Percentiles rank a stretch among this genome's conserved stretches.
Conservation (phyloP, 768 basidiomycete genomes). For the Tulasnella sp. region DNA sequence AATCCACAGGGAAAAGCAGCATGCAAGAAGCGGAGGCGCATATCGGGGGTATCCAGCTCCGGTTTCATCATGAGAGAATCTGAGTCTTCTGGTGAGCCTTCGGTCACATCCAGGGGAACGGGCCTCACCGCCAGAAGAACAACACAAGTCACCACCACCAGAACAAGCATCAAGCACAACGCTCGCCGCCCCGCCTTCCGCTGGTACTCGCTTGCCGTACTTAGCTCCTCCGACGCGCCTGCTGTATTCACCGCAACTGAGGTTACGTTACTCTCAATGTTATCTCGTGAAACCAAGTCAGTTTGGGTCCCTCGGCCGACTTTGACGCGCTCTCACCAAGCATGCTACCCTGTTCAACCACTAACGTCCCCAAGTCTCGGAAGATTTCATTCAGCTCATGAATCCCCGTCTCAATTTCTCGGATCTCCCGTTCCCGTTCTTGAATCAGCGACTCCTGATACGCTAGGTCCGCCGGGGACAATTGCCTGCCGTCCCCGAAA, state of each 20-base stretch:
- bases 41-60: too few species aligned
- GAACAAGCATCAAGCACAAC: constrained; percentile 76
- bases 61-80: too few species aligned
- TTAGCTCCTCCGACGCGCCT: constrained; percentile 74
- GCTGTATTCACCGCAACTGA: constrained; percentile 73
- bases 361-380: constrained; percentile 86
- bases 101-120: constrained; percentile 3
- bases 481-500: constrained; percentile 35
- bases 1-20: too few species aligned
- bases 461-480: constrained; percentile 85
- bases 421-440: constrained; percentile 88
- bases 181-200: constrained; percentile 84
- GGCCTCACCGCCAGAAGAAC: constrained; percentile 88
- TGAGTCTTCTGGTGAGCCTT: too few species aligned
- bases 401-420: constrained; percentile 93
- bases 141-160: constrained; percentile 74
- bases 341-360: constrained; percentile 89
- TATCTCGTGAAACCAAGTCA: constrained; percentile 42
- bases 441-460: constrained; percentile 92
- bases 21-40: too few species aligned
- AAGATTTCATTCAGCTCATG: constrained; percentile 95
- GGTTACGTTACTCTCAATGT: constrained; percentile 87
- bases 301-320: too few species aligned
- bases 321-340: constrained; percentile 60
- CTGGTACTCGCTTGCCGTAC: constrained; percentile 85